Evolutionary conservation across 2,329 filamentous ascomycete species (phyloP).

Genomic region (Hypoxylon sp.): DNA sequence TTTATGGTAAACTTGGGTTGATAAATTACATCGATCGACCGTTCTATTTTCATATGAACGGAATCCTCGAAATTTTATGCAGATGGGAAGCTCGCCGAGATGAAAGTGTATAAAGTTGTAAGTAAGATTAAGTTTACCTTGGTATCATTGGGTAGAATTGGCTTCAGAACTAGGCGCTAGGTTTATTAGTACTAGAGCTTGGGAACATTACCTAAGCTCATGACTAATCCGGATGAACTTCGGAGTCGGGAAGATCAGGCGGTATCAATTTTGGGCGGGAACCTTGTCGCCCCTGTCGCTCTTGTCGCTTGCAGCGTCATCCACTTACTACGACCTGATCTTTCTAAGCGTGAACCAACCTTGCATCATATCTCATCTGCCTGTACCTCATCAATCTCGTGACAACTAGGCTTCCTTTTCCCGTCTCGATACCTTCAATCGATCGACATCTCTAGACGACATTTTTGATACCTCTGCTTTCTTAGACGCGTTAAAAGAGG

Average conservation of each 20-base stretch:
- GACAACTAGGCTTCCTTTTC: conserved; percentile 21
- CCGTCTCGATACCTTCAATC: conserved; percentile 13
- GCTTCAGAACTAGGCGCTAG: not conserved
- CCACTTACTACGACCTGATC: conserved; percentile 13
- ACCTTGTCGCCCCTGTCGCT: conserved; percentile 22
- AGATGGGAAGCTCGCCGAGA: not conserved
- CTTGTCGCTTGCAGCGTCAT: conserved; percentile 34
- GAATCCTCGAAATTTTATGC: not conserved
- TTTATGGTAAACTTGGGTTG: not conserved
- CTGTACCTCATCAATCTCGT: conserved; percentile 33
- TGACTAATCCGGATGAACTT: conserved; percentile 37
- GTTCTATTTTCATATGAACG: not conserved
- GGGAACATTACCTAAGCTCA: not conserved
- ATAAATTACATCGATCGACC: not conserved
- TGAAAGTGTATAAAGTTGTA: not conserved
- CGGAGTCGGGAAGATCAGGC: conserved; percentile 26
- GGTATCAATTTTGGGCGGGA: conserved; percentile 24
- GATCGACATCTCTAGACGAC: conserved; percentile 6
- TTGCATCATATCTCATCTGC: conserved; percentile 22
- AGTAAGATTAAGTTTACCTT: conserved; percentile 1
- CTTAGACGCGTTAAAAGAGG: conserved; percentile 20
- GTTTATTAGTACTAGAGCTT: not conserved
- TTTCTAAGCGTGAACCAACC: conserved; percentile 12
- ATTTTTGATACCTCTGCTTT: conserved; percentile 10
- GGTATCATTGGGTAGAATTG: conserved; percentile 12